A percentile compares a stretch with the other conserved stretches of the same genome.
Evolutionary conservation across 441 rosid species (phyloP).

Genomic region (Bocquillonia castaneifolia): DNA sequence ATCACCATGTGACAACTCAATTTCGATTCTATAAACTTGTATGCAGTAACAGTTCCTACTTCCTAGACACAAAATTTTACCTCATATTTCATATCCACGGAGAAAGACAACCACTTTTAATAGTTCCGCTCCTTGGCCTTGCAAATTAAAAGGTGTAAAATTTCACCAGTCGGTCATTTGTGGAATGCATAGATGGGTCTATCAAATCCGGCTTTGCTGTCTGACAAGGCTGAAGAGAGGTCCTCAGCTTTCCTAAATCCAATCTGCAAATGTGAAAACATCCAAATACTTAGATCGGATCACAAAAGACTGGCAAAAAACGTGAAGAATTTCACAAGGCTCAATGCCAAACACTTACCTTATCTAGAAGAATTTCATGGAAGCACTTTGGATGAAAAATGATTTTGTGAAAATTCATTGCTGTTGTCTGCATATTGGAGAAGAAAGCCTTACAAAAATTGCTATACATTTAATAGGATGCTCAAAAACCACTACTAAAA

Average conservation of each 20-base stretch:
- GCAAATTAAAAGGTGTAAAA: too few relatives aligned
- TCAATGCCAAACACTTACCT: conserved; percentile 38
- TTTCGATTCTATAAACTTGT: not conserved
- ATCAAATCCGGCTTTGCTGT: conserved; percentile 66
- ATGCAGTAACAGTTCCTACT: not conserved
- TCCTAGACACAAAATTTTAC: not conserved
- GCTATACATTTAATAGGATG: too few relatives aligned
- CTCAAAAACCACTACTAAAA: too few relatives aligned
- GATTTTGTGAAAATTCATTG: conserved; percentile 48
- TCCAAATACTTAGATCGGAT: not conserved
- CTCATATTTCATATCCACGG: not conserved
- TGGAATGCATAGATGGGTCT: conserved; percentile 72
- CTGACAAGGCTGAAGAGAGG: conserved; percentile 56
- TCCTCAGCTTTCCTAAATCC: conserved; percentile 82
- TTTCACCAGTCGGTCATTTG: conserved; percentile 38
- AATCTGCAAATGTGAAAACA: conserved; percentile 48
- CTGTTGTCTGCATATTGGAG: conserved; percentile 50
- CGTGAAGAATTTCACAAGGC: not conserved
- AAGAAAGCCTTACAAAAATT: not conserved
- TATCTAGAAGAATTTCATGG: conserved; percentile 80
- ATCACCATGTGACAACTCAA: too few relatives aligned
- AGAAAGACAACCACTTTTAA: not conserved
- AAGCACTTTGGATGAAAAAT: conserved; percentile 47
- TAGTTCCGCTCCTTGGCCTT: too few relatives aligned
- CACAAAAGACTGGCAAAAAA: not conserved